Conservation (phyloP, 2,329 filamentous ascomycete species). For the Penicillium fuscoglaucum region DNA sequence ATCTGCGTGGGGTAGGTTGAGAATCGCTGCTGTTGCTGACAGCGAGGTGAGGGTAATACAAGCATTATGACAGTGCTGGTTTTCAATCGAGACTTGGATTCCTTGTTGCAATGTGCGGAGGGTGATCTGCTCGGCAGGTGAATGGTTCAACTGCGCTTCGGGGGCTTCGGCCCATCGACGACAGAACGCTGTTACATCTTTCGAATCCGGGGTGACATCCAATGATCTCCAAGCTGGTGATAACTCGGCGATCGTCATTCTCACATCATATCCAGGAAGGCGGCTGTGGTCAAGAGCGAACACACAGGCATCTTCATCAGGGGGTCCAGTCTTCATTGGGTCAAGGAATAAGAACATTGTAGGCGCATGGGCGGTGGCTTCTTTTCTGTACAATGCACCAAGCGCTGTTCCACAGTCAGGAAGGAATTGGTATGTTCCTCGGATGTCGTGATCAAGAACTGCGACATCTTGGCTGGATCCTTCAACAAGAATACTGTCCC, state of each 20-base stretch:
- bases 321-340: constrained; percentile 50
- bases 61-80: constrained; percentile 31
- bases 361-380: constrained; percentile 9
- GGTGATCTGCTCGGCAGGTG: constrained; percentile 18
- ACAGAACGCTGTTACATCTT: constrained; percentile 32
- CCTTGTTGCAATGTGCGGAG: constrained; percentile 24
- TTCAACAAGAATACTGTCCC: constrained; percentile 45
- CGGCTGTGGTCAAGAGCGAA: constrained; percentile 54
- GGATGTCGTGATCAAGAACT: constrained; percentile 42
- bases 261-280: constrained; percentile 49
- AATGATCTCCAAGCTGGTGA: constrained; percentile 48
- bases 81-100: constrained; percentile 15
- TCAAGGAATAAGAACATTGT: constrained; percentile 61
- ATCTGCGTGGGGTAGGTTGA: constrained; percentile 19
- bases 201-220: constrained; percentile 14
- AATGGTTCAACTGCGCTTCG: constrained; percentile 23
- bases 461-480: constrained; percentile 30
- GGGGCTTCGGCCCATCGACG: constrained; percentile 31
- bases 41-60: constrained; percentile 36
- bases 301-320: constrained; percentile 55
- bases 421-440: constrained; percentile 54
- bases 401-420: constrained; percentile 60
- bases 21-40: constrained; percentile 18
- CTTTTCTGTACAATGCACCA: constrained; percentile 55
- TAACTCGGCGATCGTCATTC: constrained; percentile 51